Evolutionary conservation across 2,329 filamentous ascomycete species (phyloP), one percentile per base, ranked within the genome.

Genomic region (Gaeumannomyces sp.): DNA sequence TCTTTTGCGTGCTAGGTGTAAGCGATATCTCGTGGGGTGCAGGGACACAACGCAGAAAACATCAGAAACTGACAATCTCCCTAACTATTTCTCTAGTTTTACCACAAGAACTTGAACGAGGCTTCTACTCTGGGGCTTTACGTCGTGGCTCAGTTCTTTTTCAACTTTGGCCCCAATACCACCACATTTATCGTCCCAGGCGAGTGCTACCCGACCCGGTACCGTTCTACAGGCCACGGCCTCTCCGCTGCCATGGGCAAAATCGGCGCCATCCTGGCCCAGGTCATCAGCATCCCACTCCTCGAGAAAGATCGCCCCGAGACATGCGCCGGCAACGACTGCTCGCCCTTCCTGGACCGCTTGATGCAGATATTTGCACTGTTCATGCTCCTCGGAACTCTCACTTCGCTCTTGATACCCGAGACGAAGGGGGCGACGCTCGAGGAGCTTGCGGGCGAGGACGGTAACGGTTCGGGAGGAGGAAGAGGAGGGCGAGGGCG

Each of bases 351-450:
- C 83, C 81, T 93, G 64, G 83, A 90, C 73, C 86, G 89, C 65
- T 83, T 93, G 53, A 87, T 94, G 79, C 83, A 92, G 73, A 89
- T 93, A 53, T 93, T 91, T 74, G 89, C 89, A 0, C 80, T 92
- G 13, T 93, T 94, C 79, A 93, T 93, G 91, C 80, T 93, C 7
- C 82, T 84, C 63, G 91, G 91, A 50, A 83, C 85, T 60, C 76
- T 91, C 60, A 85, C 86, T 3, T 87, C 88, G 1, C 78, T 93
- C 4, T 77, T 94, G n/a, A 87, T 93, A 28, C 90, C 90, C 0
- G 91, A 93, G 77, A 93, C 89, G 0, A 92, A 89, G 78, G 83
- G 89, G 1, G 81, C 86, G 73, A 92, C 90, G 0, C 79, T 95
- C 58, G 91, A 92, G 72, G 84, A 88, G 68, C 77, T 92, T 22